Base-by-base conservation (phyloP, 1,284 basidiomycete species). In the Bondarzewia mesenterica region DNA sequence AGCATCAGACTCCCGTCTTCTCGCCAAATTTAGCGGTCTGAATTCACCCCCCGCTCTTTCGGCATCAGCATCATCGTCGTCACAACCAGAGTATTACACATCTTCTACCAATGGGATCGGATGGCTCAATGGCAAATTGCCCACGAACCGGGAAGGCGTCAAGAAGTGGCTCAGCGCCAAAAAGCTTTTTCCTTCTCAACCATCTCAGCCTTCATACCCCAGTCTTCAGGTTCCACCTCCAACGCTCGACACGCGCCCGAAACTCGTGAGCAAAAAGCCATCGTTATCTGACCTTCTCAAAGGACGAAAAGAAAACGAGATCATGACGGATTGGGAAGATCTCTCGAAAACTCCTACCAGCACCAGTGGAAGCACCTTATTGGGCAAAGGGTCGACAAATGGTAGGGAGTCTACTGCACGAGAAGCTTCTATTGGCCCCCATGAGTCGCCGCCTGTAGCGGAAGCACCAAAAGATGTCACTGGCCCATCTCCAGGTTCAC, bases 141-240 rank as follows among this genome's bases (percentile, higher is more conserved):
- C 86, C 0, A 85, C 75, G 61, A 85, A 77, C 15, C 70, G 84
- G 14, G 80, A 85, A 46, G 85, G 79, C 21, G 84, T 89, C 25
- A 83, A 79, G 63, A 83, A 83, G 58, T 89, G 86, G 86, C 63
- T 87, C 42, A 82, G 69, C 51, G 77, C 74, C 51, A 77, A 75
- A 57, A 78, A 75, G 60, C 66, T 74, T 35, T 75, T 75, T 49
- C 68, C 73, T 18, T 64, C 73, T 2, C 67, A 69, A 18, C 65
- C 62, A 4, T 54, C 71, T 3, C 64, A 70, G 8, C 61, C 75
- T 35, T 60, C 72, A 35, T 64, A 65, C 22, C 64, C 70, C 5
- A 59, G 60, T 22, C 57, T 68, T 5, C 60, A 68, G 29, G 55
- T 61, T 22, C 57, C 67, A 22, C 58, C 63, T 15, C 63, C 65